phyloP scores from a whole-genome alignment of 148 eudicot species.

The Selenicereus undatus region DNA sequence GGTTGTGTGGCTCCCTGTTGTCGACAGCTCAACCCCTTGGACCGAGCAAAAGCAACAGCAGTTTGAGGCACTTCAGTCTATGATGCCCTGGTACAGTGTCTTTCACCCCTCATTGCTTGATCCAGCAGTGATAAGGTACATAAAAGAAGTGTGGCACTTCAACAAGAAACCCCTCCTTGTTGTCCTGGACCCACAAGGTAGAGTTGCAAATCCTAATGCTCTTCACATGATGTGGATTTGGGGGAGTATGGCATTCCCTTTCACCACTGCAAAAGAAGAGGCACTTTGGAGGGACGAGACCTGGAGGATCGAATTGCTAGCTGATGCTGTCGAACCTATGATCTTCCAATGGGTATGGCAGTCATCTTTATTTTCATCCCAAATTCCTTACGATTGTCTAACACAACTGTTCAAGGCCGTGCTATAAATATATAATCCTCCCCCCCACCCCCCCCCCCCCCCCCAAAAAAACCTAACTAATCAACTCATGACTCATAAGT shows the following conservation, averaged over 20 bases:
- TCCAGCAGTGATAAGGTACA: slow-evolving; percentile 54
- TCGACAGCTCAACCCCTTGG: slow-evolving; percentile 42
- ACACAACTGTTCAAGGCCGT: too few relatives aligned
- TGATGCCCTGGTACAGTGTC: slow-evolving; percentile 65
- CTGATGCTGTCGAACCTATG: slow-evolving; percentile 52
- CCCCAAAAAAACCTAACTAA: not conserved
- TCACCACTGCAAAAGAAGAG: slow-evolving; percentile 52
- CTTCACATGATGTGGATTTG: slow-evolving; percentile 84
- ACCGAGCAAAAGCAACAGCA: slow-evolving; percentile 33
- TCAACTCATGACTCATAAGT: not conserved
- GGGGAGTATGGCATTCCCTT: slow-evolving; percentile 72
- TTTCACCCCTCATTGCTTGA: slow-evolving; percentile 56
- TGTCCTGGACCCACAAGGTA: slow-evolving; percentile 75
- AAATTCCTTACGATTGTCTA: not conserved
- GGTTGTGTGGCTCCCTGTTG: slow-evolving; percentile 72
- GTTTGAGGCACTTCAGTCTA: slow-evolving; percentile 37
- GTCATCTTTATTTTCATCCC: not conserved
- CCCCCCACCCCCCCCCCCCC: not conserved
- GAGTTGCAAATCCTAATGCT: slow-evolving; percentile 53
- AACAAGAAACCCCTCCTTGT: slow-evolving; percentile 59
- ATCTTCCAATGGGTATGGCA: slow-evolving; percentile 56
- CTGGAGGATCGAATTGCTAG: slow-evolving; percentile 65
- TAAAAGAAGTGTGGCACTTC: slow-evolving; percentile 60
- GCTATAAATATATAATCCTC: too few relatives aligned
- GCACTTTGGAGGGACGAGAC: slow-evolving; percentile 52